Percentiles rank a stretch among this genome's conserved stretches.
Evolutionary conservation across 495 filamentous ascomycete species (phyloP).

Genomic region (Aspergillus nidulans): DNA sequence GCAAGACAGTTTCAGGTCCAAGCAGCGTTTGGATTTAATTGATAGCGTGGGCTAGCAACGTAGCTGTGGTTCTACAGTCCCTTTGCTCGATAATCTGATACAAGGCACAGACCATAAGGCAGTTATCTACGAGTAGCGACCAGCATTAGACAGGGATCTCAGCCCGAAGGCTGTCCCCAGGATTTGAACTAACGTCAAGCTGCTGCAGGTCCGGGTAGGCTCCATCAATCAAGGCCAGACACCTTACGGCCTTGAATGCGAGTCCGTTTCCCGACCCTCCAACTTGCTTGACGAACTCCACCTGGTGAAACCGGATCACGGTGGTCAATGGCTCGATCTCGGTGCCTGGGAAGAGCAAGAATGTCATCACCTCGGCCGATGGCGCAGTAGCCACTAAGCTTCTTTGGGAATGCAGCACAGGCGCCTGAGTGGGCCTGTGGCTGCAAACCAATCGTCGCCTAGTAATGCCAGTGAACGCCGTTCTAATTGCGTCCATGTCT

Average conservation of each 20-base stretch:
- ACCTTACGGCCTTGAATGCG: not conserved
- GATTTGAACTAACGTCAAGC: constrained; percentile 17
- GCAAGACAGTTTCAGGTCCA: not conserved
- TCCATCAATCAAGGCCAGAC: constrained; percentile 14
- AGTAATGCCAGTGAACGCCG: constrained; percentile 34
- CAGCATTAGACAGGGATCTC: not conserved
- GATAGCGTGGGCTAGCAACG: not conserved
- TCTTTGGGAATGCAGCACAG: constrained; percentile 25
- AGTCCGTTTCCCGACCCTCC: not conserved
- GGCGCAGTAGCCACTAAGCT: constrained; percentile 20
- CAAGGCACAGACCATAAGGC: not conserved
- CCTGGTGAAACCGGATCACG: not conserved
- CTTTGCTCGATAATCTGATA: not conserved
- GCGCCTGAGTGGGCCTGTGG: constrained; percentile 18
- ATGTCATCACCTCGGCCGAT: not conserved
- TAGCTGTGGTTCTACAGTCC: not conserved
- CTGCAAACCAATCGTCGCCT: constrained; percentile 24
- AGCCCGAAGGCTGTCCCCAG: constrained; percentile 12
- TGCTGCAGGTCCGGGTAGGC: constrained; percentile 18
- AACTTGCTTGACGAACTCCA: constrained; percentile 1
- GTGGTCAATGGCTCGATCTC: not conserved
- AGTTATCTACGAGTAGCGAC: not conserved
- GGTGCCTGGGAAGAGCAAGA: not conserved
- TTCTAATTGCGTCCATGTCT: constrained; percentile 11
- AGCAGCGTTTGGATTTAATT: not conserved